phyloP scores from a whole-genome alignment of 2,329 filamentous ascomycete species.

The Ophiocordyceps australis region DNA sequence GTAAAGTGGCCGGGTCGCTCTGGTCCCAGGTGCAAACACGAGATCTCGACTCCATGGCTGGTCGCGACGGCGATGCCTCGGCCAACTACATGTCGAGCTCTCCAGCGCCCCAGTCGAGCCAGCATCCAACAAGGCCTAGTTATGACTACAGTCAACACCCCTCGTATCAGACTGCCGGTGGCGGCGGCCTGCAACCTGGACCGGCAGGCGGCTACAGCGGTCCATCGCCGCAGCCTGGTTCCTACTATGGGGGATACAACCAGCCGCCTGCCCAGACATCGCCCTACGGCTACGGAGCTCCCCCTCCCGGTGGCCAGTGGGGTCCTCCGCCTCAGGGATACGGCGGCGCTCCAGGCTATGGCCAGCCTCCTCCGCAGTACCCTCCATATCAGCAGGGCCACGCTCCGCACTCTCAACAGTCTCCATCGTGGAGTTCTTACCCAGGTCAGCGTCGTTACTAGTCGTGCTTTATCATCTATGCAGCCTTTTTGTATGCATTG shows the following conservation, averaged over 20 bases:
- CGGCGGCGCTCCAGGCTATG: slow-evolving; percentile 8
- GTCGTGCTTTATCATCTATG: too few relatives aligned
- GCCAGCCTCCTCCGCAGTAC: slow-evolving; percentile 1
- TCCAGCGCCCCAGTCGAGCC: slow-evolving; percentile 15
- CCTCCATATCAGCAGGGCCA: slow-evolving; percentile 2
- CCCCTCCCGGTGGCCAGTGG: slow-evolving; percentile 3
- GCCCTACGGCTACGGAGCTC: slow-evolving; percentile 8
- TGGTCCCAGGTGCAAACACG: slow-evolving; percentile 43
- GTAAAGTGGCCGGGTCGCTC: slow-evolving; percentile 38
- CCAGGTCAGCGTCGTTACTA: slow-evolving; percentile 19
- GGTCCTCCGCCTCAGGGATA: slow-evolving; percentile 4
- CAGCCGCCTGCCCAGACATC: slow-evolving; percentile 10
- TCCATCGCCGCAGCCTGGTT: slow-evolving; percentile 13
- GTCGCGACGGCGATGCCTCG: slow-evolving; percentile 20
- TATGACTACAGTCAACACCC: slow-evolving; percentile 23
- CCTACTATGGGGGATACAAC: slow-evolving; percentile 14
- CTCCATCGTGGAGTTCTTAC: slow-evolving; percentile 16
- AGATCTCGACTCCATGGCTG: slow-evolving; percentile 36
- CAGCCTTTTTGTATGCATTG: background rate
- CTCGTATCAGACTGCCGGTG: slow-evolving; percentile 7
- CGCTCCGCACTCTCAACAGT: slow-evolving; percentile 1
- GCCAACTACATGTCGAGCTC: slow-evolving; percentile 18
- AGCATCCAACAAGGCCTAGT: slow-evolving; percentile 10
- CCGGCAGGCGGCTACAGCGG: slow-evolving; percentile 10
- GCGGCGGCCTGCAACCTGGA: slow-evolving; percentile 6